Evolutionary conservation across 2,329 filamentous ascomycete genomes (phyloP).

Genomic region (Xenoacremonium recifei): DNA sequence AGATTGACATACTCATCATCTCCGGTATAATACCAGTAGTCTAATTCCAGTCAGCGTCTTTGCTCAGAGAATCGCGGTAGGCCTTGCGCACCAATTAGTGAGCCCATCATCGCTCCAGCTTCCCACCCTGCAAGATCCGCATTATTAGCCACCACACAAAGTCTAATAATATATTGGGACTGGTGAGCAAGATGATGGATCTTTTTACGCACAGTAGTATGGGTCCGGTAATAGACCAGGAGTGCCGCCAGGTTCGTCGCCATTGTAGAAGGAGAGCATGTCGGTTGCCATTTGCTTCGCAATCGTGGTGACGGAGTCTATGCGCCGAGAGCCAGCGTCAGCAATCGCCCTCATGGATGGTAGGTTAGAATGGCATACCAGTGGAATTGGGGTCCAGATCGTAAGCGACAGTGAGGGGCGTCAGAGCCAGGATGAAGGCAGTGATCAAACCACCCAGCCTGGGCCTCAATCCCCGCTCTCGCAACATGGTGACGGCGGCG

Average conservation of each 20-base stretch:
- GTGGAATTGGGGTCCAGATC: slow-evolving; percentile 36
- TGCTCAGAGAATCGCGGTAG: neutral
- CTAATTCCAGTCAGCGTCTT: too few species aligned
- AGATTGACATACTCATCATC: slow-evolving; percentile 70
- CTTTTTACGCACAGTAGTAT: slow-evolving; percentile 55
- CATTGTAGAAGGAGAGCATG: slow-evolving; percentile 43
- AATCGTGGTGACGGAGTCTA: slow-evolving; percentile 50
- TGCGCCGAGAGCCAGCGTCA: slow-evolving; percentile 1
- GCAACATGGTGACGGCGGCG: slow-evolving; percentile 21
- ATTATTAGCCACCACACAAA: too few species aligned
- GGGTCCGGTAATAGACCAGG: slow-evolving; percentile 52
- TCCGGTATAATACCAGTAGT: slow-evolving; percentile 83
- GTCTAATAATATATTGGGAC: too few species aligned
- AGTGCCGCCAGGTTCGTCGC: slow-evolving; percentile 47
- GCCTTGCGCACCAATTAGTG: slow-evolving; percentile 49
- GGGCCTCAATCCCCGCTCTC: slow-evolving; percentile 9
- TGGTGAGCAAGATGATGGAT: too few species aligned
- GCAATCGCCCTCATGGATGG: neutral
- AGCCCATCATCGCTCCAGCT: slow-evolving; percentile 68
- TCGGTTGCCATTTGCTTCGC: slow-evolving; percentile 52
- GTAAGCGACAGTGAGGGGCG: slow-evolving; percentile 30
- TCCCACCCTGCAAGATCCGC: slow-evolving; percentile 62
- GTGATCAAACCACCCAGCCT: slow-evolving; percentile 18
- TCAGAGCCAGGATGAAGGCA: slow-evolving; percentile 23
- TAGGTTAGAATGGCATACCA: slow-evolving; percentile 23